These are phyloP conservation scores for Dioscorea dumetorum DNA, from an alignment of 106 monocot genomes.

Conservation along the genomic window DNA sequence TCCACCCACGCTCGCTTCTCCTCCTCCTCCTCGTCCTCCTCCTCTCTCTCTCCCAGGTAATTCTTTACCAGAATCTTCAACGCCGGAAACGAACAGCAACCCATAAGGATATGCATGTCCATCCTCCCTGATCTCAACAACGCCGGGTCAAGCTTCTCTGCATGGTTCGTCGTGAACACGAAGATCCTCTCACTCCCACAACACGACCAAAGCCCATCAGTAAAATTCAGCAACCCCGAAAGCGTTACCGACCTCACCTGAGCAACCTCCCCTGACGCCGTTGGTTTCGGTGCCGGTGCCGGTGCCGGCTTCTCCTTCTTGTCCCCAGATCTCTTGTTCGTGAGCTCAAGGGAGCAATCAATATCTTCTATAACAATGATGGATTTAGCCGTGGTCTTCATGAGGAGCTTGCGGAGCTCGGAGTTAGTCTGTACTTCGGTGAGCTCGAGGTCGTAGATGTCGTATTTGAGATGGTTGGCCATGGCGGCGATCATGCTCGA, in stretches of 20 bases:
- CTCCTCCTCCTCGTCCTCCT: neutral
- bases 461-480: constrained; percentile 73
- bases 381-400: constrained; percentile 81
- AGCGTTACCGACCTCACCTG: constrained; percentile 37
- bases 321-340: constrained; percentile 9
- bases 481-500: constrained; percentile 94
- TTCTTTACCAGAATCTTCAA: constrained; percentile 61
- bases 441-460: constrained; percentile 86
- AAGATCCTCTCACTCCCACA: constrained; percentile 79
- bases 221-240: constrained; percentile 73
- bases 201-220: constrained; percentile 82
- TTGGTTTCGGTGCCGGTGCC: neutral
- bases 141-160: constrained; percentile 64
- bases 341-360: constrained; percentile 68
- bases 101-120: constrained; percentile 83
- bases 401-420: constrained; percentile 73
- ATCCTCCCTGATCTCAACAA: constrained; percentile 69
- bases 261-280: neutral
- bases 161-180: constrained; percentile 79
- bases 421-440: constrained; percentile 73
- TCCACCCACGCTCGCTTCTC: constrained; percentile 18
- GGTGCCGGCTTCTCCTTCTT: neutral
- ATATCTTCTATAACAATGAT: constrained; percentile 95
- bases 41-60: constrained; percentile 42
- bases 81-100: constrained; percentile 58